These are phyloP conservation scores for Arxiozyma bovina DNA, from an alignment of 1,139 yeast genomes.

Conservation along the genomic window DNA sequence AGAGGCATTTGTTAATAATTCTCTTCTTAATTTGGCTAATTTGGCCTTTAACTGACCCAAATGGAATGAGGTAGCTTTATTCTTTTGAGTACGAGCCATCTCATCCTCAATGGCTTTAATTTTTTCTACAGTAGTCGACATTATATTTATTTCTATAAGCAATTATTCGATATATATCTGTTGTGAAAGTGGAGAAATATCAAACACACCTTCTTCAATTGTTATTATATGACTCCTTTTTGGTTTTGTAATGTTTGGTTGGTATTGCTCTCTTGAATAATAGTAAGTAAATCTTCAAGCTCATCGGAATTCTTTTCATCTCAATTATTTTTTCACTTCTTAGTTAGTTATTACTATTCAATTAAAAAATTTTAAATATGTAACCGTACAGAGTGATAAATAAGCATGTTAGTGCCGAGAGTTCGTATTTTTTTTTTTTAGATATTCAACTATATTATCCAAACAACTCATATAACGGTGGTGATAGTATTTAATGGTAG, in stretches of 20 bases:
- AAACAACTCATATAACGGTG: background rate
- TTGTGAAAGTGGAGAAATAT: too few relatives aligned
- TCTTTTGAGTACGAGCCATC: conserved; percentile 88
- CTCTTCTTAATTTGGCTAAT: conserved; percentile 87
- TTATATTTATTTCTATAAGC: conserved; percentile 16
- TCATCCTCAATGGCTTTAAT: conserved; percentile 91
- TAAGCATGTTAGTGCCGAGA: too few relatives aligned
- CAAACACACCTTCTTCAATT: too few relatives aligned
- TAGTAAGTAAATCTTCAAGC: background rate
- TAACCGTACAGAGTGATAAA: too few relatives aligned
- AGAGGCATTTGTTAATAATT: conserved; percentile 69
- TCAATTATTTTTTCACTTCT: background rate
- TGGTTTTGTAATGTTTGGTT: too few relatives aligned
- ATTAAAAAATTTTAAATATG: background rate
- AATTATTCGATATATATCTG: too few relatives aligned
- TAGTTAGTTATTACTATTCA: background rate
- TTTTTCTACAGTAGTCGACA: conserved; percentile 81
- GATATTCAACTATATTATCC: too few relatives aligned
- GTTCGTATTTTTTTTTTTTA: too few relatives aligned
- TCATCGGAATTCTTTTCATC: background rate
- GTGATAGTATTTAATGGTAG: background rate
- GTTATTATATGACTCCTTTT: too few relatives aligned
- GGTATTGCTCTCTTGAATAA: background rate
- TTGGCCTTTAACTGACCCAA: conserved; percentile 95
- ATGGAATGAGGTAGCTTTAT: conserved; percentile 92